Evolutionary conservation across 495 filamentous ascomycete genomes (phyloP).

Genomic region (Aspergillus wentii): DNA sequence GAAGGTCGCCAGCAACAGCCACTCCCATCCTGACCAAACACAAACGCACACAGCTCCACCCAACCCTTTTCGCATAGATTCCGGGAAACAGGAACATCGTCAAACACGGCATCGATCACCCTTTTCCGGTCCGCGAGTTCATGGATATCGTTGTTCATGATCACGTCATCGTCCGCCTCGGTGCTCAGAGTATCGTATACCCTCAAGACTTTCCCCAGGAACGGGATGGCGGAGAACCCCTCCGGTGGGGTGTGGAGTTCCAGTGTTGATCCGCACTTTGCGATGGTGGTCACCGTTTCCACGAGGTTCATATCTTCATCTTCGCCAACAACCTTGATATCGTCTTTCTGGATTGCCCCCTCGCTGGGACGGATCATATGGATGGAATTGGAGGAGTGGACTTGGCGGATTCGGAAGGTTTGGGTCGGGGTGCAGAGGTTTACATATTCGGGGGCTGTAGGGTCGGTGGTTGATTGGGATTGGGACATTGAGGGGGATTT

Average conservation of each 20-base stretch:
- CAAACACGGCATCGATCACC: slow-evolving; percentile 24
- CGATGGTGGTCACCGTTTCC: slow-evolving; percentile 52
- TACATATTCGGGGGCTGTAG: slow-evolving; percentile 51
- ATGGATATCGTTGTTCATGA: slow-evolving; percentile 10
- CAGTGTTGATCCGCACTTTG: slow-evolving; percentile 69
- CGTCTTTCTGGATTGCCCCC: slow-evolving; percentile 18
- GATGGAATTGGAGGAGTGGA: slow-evolving; percentile 86
- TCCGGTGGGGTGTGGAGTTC: slow-evolving; percentile 47
- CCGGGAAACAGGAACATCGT: slow-evolving; percentile 41
- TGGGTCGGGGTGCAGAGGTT: slow-evolving; percentile 65
- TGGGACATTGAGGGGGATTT: slow-evolving; percentile 41
- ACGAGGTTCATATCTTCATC: slow-evolving; percentile 28
- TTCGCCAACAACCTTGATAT: slow-evolving; percentile 27
- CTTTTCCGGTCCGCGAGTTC: slow-evolving; percentile 2
- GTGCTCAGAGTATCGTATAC: slow-evolving; percentile 22
- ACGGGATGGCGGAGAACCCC: slow-evolving; percentile 28
- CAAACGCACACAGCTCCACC: slow-evolving; percentile 45
- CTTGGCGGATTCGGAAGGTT: slow-evolving; percentile 80
- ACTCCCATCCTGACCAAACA: slow-evolving; percentile 16
- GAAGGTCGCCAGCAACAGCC: slow-evolving; percentile 37
- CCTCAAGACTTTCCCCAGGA: slow-evolving; percentile 29
- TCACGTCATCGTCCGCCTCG: slow-evolving; percentile 13
- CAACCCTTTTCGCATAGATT: slow-evolving; percentile 43
- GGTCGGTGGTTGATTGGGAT: not conserved
- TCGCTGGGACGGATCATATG: slow-evolving; percentile 60